phyloP scores from a whole-genome alignment of 2,329 filamentous ascomycete species.

The Tolypocladium sp. region DNA sequence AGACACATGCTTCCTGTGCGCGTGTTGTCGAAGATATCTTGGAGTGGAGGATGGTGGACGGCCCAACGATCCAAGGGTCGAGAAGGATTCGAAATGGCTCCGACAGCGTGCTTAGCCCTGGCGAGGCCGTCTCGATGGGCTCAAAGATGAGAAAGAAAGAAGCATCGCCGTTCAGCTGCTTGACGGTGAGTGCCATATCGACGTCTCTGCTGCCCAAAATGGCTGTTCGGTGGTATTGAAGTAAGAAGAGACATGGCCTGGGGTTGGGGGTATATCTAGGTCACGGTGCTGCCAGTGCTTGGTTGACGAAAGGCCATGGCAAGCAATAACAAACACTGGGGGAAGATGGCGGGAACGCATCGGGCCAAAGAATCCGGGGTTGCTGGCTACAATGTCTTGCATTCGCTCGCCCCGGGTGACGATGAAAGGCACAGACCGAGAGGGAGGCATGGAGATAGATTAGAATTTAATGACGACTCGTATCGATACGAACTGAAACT shows the following conservation, averaged over 20 bases:
- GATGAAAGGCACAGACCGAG: background rate
- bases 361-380: background rate
- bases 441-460: background rate
- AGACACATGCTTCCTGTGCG: conserved; percentile 44
- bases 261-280: background rate
- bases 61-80: conserved; percentile 61
- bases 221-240: background rate
- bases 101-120: background rate
- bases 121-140: conserved; percentile 29
- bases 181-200: conserved; percentile 52
- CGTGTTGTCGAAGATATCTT: conserved; percentile 52
- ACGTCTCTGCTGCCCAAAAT: background rate
- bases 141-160: conserved; percentile 57
- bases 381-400: background rate
- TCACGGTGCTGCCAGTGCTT: background rate
- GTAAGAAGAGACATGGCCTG: background rate
- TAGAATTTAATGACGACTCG: background rate
- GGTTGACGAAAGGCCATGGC: background rate
- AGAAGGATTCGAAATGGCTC: conserved; percentile 57
- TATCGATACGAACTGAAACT: background rate
- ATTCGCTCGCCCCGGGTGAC: background rate
- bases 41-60: conserved; percentile 50
- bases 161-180: conserved; percentile 55
- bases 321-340: background rate
- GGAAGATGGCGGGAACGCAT: background rate